phyloP scores from a whole-genome alignment of 2,329 filamentous ascomycete genomes.

The Chaetomium olivaceum region DNA sequence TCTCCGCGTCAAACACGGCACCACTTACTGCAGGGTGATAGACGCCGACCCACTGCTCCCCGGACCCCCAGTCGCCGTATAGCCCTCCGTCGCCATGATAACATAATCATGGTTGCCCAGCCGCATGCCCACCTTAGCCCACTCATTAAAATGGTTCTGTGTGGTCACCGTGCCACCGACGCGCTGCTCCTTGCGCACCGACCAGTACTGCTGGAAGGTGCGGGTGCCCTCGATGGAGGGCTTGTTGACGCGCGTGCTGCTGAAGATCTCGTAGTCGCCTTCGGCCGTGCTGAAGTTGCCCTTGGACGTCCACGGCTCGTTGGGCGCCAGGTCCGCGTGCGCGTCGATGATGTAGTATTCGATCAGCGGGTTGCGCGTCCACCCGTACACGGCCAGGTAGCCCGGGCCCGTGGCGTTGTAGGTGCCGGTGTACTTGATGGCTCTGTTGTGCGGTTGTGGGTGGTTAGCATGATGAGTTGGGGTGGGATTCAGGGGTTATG shows the following conservation, averaged over 20 bases:
- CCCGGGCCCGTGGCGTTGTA: conserved; percentile 42
- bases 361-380: conserved; percentile 54
- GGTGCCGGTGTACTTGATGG: conserved; percentile 41
- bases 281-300: conserved; percentile 55
- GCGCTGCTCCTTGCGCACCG: conserved; percentile 49
- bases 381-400: conserved; percentile 60
- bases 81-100: conserved; percentile 54
- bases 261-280: conserved; percentile 54
- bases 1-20: no score
- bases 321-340: conserved; percentile 52
- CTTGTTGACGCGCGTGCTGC: conserved; percentile 50
- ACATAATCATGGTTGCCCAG: conserved; percentile 55
- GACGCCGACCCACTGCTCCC: conserved; percentile 34
- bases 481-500: background rate
- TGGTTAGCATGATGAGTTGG: background rate
- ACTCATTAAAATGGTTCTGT: conserved; percentile 55
- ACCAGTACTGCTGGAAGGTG: conserved; percentile 58
- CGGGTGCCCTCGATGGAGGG: conserved; percentile 55
- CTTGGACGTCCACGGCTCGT: conserved; percentile 48
- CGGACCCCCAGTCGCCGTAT: conserved; percentile 44
- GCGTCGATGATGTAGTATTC: conserved; percentile 61
- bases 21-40: conserved; percentile 15
- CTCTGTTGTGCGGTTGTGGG: conserved; percentile 26
- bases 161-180: conserved; percentile 55
- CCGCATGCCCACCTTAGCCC: conserved; percentile 50